Evolutionary conservation across 140 eudicot genomes (phyloP), one percentile per base, ranked within the genome.

Genomic region (Erigeron philadelphicus): DNA sequence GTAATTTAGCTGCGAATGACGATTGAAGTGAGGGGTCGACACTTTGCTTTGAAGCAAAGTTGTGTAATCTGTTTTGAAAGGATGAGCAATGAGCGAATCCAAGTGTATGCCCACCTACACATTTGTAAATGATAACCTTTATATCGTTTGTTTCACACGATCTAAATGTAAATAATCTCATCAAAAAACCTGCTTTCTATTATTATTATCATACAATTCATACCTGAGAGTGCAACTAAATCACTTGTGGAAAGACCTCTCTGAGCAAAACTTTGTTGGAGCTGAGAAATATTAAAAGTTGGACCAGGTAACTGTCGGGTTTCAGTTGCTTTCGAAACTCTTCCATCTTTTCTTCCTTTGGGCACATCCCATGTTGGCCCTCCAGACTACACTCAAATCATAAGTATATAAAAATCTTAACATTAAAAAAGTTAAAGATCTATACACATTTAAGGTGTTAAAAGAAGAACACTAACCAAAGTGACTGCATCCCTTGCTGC

Each of bases 401-500:
- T 12, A 47, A 8, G 0, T 71, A 46, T 5, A 49, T 19, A 2
- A 11, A 7, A 3, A 55, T 7, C 8, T 75, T 12, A 77, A 43
- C 0, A 45, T n/a, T 2, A 15, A 44, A 61, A 46, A 47, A 66
- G 6, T 0, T 62, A 1, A 13, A 16, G n/a, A 43, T 0, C 7
- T 9, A 2, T 6, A 43, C 38, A n/a, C 21, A 0, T 46, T 0
- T 19, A 49, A 47, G 31, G 55, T 38, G 12, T 64, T 5, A 61
- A 38, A 67, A 56, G 23, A 66, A 43, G 4, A 23, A 10, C 60
- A 84, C 95, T 77, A 5, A 90, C 97, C 73, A 90, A 77, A 70
- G 85, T 64, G 63, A 90, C 95, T 1, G 82, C 97, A 71, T 90
- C 97, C 68, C 88, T 85, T 19, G 97, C 97, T 16, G 95, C 92